A percentile compares a stretch with the other conserved stretches of the same genome.
Evolutionary conservation across 2,329 filamentous ascomycete species (phyloP).

Genomic region (Colletotrichum viniferum): DNA sequence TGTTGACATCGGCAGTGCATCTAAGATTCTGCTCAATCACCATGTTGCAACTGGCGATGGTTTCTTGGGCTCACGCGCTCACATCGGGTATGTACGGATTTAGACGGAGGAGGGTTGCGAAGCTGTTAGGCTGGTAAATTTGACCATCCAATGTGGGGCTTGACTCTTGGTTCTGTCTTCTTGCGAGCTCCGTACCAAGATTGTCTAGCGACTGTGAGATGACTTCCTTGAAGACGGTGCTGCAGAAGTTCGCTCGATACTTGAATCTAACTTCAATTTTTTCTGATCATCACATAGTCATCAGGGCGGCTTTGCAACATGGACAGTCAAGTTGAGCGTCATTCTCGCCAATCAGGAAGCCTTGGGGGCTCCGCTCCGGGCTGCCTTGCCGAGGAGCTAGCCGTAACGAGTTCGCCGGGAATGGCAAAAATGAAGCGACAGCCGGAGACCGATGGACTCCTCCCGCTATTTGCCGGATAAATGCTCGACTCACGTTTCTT

Average conservation of each 20-base stretch:
- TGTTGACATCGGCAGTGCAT: fast-evolving
- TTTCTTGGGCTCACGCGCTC: background rate
- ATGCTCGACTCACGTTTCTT: background rate
- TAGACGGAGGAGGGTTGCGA: background rate
- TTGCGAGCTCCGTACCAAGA: no score
- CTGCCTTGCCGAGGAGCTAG: background rate
- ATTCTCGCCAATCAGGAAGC: background rate
- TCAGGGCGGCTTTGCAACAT: background rate
- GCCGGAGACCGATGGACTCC: background rate
- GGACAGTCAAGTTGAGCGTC: background rate
- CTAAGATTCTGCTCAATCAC: fast-evolving
- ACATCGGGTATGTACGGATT: background rate
- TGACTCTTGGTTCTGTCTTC: background rate
- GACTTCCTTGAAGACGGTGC: background rate
- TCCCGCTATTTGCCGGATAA: background rate
- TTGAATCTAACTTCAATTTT: no score
- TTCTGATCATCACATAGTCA: no score
- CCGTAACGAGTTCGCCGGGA: background rate
- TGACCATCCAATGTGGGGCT: background rate
- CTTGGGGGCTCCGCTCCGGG: background rate
- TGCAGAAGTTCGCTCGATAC: no score
- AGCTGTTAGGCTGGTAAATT: background rate
- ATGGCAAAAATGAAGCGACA: background rate
- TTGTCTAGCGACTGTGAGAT: no score
- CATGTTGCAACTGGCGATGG: background rate